Evolutionary conservation across 2,329 filamentous ascomycete genomes (phyloP).

Genomic region (Emergomyces pasteurianus): DNA sequence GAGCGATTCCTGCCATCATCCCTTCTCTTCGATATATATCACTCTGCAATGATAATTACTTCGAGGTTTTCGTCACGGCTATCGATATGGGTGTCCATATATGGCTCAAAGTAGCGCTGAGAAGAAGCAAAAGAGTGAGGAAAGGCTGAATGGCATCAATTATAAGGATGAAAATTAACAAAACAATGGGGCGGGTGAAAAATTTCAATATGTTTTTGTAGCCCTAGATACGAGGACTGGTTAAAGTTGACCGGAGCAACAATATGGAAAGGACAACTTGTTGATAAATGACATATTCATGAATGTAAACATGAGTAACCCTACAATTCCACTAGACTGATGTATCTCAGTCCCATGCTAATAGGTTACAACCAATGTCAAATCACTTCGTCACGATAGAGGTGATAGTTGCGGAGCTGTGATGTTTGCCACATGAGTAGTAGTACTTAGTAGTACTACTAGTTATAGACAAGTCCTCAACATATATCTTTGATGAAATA

Average conservation of each 20-base stretch:
- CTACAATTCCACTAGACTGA: background rate
- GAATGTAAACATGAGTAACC: background rate
- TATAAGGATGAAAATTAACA: background rate
- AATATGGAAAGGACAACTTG: background rate
- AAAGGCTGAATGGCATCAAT: background rate
- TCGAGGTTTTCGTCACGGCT: background rate
- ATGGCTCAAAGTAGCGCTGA: background rate
- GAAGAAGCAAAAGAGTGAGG: background rate
- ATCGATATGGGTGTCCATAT: background rate
- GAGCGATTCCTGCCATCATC: background rate
- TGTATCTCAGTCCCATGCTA: background rate
- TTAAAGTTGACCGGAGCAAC: background rate
- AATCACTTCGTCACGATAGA: background rate
- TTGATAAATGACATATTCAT: background rate
- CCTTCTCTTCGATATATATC: background rate
- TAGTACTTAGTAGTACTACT: no score
- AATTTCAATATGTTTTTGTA: no score
- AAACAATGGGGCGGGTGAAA: background rate
- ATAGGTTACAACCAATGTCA: background rate
- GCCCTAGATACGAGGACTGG: background rate
- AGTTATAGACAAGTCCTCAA: background rate
- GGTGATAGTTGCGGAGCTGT: background rate
- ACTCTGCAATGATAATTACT: background rate
- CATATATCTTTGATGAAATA: background rate
- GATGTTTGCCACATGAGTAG: background rate